phyloP scores from a whole-genome alignment of 306 rosid species.

The Casuarina cunninghamiana region DNA sequence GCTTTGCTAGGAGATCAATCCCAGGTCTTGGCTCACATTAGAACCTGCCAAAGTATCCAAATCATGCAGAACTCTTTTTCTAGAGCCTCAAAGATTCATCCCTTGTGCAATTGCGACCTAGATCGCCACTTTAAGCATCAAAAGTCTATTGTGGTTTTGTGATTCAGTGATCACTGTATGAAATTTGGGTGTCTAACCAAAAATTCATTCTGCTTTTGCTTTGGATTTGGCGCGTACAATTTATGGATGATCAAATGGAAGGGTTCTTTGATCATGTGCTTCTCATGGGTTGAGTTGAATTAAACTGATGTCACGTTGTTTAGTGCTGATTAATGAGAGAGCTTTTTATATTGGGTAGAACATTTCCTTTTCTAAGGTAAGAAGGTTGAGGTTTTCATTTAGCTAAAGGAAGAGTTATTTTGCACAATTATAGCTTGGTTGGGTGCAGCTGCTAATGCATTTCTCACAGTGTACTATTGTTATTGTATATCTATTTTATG shows the following conservation, averaged over 20 bases:
- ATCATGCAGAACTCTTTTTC: conserved; percentile 21
- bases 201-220: conserved; percentile 27
- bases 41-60: not conserved
- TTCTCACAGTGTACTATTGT: not conserved
- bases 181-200: conserved; percentile 21
- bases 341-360: conserved; percentile 16
- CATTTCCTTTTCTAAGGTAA: conserved; percentile 10
- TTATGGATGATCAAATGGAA: conserved; percentile 49
- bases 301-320: conserved; percentile 25
- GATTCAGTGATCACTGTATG: conserved; percentile 26
- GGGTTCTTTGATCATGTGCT: conserved; percentile 30
- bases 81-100: conserved; percentile 28
- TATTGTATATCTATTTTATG: not conserved
- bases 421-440: not conserved
- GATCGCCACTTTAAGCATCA: conserved; percentile 37
- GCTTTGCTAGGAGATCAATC: conserved; percentile 33
- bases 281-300: conserved; percentile 27
- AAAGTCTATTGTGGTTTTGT: conserved; percentile 30
- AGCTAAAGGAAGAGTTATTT: not conserved
- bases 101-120: not conserved
- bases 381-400: not conserved
- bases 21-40: not conserved
- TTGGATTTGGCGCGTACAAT: conserved; percentile 26
- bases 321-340: conserved; percentile 30
- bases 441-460: not conserved